phyloP scores from a whole-genome alignment of 192 early-diverging fungal species.

The Thoreauomyces humboldtii region DNA sequence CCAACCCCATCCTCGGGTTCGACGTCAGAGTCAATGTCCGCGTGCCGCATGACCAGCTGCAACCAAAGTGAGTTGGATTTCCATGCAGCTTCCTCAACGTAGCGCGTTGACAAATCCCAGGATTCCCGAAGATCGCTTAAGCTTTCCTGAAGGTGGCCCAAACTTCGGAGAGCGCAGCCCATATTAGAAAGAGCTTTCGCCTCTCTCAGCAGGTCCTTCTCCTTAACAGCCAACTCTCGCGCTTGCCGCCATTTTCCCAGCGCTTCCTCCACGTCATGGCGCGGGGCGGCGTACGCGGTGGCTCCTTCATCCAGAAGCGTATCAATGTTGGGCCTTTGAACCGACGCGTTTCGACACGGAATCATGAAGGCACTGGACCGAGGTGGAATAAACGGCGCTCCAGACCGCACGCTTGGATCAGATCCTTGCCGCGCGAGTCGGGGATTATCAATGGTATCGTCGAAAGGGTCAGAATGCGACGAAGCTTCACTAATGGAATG shows the following conservation, averaged over 20 bases:
- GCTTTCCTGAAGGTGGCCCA: slow-evolving; percentile 32
- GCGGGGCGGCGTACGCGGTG: slow-evolving; percentile 22
- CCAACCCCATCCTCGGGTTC: slow-evolving; percentile 16
- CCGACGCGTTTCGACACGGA: slow-evolving; percentile 22
- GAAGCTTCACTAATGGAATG: slow-evolving; percentile 16
- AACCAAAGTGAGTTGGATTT: slow-evolving; percentile 38
- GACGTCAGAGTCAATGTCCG: slow-evolving; percentile 31
- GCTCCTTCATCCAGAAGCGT: slow-evolving; percentile 26
- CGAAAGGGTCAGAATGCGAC: too few relatives aligned
- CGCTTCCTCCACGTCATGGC: slow-evolving; percentile 34
- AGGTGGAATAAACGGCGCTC: slow-evolving; percentile 12
- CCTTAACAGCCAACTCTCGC: slow-evolving; percentile 31
- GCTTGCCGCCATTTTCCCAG: slow-evolving; percentile 40
- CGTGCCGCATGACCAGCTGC: slow-evolving; percentile 38
- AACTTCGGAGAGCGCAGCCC: slow-evolving; percentile 30
- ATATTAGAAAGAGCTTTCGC: slow-evolving; percentile 41
- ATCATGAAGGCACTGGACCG: slow-evolving; percentile 24
- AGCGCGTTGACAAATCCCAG: slow-evolving; percentile 36
- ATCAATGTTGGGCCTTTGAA: slow-evolving; percentile 23
- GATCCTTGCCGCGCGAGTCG: background rate
- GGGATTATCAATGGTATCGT: background rate
- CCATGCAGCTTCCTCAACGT: slow-evolving; percentile 27
- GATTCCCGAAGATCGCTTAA: slow-evolving; percentile 29
- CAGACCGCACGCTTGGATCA: background rate
- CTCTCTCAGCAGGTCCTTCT: slow-evolving; percentile 34